A percentile compares a stretch with the other conserved stretches of the same genome.
Evolutionary conservation across 208 protist genomes (phyloP).

Genomic region (Acanthamoeba pearcei): DNA sequence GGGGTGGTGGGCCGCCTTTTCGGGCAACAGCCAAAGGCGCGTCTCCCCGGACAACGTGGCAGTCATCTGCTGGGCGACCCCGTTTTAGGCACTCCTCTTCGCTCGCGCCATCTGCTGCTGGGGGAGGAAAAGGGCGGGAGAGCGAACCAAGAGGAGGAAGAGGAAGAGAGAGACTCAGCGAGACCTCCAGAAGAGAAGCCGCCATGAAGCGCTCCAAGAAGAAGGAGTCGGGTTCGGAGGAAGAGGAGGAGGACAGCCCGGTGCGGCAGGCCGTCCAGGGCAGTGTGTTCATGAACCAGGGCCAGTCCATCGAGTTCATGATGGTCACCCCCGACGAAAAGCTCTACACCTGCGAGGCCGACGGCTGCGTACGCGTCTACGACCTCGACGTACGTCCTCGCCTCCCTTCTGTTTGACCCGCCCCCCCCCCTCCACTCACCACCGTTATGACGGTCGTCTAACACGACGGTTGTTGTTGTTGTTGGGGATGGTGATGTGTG

Average conservation of each 20-base stretch:
- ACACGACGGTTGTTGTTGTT: no score
- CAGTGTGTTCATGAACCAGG: conserved; percentile 37
- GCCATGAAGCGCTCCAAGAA: background rate
- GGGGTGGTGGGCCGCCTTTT: no score
- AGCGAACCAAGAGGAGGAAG: no score
- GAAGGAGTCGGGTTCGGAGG: background rate
- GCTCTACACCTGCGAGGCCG: conserved; percentile 23
- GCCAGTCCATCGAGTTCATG: conserved; percentile 39
- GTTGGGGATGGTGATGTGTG: no score
- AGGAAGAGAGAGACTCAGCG: background rate
- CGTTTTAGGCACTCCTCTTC: no score
- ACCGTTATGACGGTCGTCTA: no score
- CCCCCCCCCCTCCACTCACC: background rate
- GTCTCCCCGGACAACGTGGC: no score
- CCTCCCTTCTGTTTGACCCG: background rate
- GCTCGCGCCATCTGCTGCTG: no score
- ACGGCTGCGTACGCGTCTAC: conserved; percentile 16
- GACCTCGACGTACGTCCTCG: conserved; percentile 3
- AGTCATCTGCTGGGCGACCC: no score
- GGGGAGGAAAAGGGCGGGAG: no score
- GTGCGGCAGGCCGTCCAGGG: background rate
- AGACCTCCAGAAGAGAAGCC: background rate
- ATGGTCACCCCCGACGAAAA: conserved; percentile 38
- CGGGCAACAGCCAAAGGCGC: no score
- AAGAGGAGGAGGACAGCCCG: background rate